Conservation (phyloP, 352 stramenopile species). For the Phytophthora capsici region DNA sequence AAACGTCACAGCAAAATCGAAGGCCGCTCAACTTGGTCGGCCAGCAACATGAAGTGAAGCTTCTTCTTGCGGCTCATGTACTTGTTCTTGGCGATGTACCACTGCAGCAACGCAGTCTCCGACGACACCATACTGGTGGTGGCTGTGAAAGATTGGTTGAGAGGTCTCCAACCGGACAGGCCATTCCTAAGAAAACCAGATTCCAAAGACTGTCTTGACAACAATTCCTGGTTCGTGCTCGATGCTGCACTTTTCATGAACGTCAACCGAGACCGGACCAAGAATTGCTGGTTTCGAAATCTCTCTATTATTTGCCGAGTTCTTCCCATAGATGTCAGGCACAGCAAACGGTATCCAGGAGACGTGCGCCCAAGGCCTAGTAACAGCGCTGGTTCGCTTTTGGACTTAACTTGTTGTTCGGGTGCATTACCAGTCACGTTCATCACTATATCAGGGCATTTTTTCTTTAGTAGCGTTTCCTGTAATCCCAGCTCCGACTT, state of each 20-base stretch:
- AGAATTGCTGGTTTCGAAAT: neutral
- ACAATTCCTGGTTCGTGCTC: neutral
- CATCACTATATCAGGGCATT: too few relatives aligned
- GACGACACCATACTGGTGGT: neutral
- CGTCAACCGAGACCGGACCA: neutral
- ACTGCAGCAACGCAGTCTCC: slow-evolving; percentile 6
- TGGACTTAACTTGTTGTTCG: too few relatives aligned
- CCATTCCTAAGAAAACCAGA: neutral
- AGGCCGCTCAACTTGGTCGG: neutral
- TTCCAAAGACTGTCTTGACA: neutral
- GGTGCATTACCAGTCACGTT: too few relatives aligned
- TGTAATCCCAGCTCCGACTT: too few relatives aligned
- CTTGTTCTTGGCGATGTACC: slow-evolving; percentile 1
- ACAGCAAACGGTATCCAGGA: too few relatives aligned
- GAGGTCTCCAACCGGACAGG: neutral
- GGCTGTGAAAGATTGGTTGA: neutral
- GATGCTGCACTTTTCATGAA: neutral
- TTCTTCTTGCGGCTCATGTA: slow-evolving; percentile 12
- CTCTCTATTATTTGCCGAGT: neutral
- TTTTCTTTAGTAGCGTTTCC: too few relatives aligned
- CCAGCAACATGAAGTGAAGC: neutral
- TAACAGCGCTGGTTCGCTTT: too few relatives aligned
- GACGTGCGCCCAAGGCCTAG: too few relatives aligned
- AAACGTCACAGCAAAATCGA: neutral
- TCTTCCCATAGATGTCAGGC: too few relatives aligned